Base-by-base conservation (phyloP, 768 basidiomycete genomes). In the Boletus subcaerulescens region DNA sequence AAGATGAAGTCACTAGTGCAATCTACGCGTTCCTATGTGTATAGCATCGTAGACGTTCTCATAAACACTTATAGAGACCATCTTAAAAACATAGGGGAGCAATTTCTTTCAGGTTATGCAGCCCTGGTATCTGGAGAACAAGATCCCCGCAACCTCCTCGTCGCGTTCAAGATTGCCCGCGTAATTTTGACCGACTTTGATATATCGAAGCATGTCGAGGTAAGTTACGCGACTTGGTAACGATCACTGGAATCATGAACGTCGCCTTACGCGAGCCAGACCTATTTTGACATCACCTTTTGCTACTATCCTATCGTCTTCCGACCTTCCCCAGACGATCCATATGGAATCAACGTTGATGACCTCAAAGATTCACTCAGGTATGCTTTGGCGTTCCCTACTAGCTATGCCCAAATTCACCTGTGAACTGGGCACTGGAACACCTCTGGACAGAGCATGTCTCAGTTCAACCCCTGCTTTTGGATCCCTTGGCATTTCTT, bases 281-380 rank as follows among this genome's bases (percentile, higher is more conserved):
- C 87, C 48, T 76, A 98, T 45, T 98, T 96, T 74, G 92, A 98
- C 64, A 86, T 98, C 67, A 90, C 87, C 0, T 98, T 95, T 70
- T 98, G 97, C 70, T 99, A 99, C 70, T 99, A 98, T 73, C 97
- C 97, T 0, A 98, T 99, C 52, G 92, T 93, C 0, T 99, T 97
- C 75, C 82, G 89, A 54, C 93, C 96, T 10, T 93, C 95, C 17
- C 89, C 93, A 1, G 87, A 93, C 61, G 94, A 98, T 66, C 93
- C 93, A 17, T 94, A 96, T 68, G 89, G 89, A 4, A 95, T 99
- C 55, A 89, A 87, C 3, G 77, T 90, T 0, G 91, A 95, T 32
- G 91, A 98, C 65, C 80, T 99, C 20, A 88, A 89, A 63, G 60
- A 67, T 48, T 76, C 86, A 3, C 78, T 98, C 15, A 78, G 85